Evolutionary conservation across 2,329 filamentous ascomycete genomes (phyloP).

Genomic region (Cadophora gregata): DNA sequence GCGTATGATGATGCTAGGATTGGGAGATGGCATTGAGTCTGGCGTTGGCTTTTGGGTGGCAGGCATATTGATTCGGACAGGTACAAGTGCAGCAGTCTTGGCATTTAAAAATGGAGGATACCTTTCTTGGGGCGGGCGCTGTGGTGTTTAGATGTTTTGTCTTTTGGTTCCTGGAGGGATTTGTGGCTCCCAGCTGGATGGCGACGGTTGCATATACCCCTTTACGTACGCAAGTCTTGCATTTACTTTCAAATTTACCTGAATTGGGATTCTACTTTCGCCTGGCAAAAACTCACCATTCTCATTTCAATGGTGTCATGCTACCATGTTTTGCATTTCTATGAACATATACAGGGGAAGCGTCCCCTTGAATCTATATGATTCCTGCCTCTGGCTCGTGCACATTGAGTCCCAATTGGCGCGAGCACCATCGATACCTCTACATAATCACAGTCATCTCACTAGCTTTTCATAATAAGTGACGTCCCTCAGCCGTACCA

Average conservation of each 20-base stretch:
- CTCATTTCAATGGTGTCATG: not conserved
- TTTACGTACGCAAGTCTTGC: not conserved
- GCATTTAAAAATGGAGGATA: constrained; percentile 1
- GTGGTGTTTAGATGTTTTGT: not conserved
- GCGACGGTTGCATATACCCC: not conserved
- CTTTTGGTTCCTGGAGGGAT: not conserved
- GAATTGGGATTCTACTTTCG: not conserved
- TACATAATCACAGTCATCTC: not conserved
- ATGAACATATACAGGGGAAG: not conserved
- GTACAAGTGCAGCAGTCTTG: constrained; percentile 4
- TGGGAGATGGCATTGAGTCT: constrained; percentile 13
- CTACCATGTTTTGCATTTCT: not conserved
- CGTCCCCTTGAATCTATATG: not conserved
- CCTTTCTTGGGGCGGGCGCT: not conserved
- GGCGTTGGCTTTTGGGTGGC: not conserved
- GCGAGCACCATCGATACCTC: not conserved
- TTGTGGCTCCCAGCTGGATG: not conserved
- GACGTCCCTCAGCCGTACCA: not conserved
- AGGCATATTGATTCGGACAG: not conserved
- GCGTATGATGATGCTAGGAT: constrained; percentile 15
- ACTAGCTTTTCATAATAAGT: not conserved
- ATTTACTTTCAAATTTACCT: not conserved
- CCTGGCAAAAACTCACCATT: not conserved
- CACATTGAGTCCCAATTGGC: not conserved
- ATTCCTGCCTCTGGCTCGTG: not conserved